Conservation (phyloP, 1,284 basidiomycete genomes). For the Ganoderma leucocontextum region DNA sequence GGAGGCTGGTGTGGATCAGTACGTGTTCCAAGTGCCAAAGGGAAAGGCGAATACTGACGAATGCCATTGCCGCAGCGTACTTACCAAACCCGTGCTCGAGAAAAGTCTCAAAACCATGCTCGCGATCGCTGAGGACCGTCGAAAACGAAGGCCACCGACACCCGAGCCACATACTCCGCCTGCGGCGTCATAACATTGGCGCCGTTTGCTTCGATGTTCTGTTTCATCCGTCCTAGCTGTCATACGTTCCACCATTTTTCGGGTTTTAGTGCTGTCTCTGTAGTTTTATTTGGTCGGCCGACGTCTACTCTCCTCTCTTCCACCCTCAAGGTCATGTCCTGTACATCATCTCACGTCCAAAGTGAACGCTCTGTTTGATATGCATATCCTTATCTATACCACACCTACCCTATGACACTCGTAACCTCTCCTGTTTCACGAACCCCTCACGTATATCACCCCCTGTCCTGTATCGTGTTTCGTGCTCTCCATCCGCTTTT, state of each 20-base stretch:
- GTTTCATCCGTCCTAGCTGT: neutral
- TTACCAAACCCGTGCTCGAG: slow-evolving; percentile 50
- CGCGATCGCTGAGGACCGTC: slow-evolving; percentile 44
- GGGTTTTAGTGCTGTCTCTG: neutral
- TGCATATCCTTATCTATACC: slow-evolving; percentile 3
- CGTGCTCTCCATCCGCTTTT: neutral
- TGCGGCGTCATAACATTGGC: slow-evolving; percentile 4
- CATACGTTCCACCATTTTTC: neutral
- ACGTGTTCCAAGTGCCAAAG: slow-evolving; percentile 38
- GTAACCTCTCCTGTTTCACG: neutral
- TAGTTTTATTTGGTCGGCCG: neutral
- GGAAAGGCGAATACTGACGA: slow-evolving; percentile 2
- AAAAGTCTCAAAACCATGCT: slow-evolving; percentile 47
- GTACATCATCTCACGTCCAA: neutral
- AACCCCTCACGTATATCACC: neutral
- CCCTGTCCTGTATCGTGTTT: neutral
- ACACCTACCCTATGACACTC: neutral
- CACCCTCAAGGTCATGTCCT: neutral
- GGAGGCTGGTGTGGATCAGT: slow-evolving; percentile 81
- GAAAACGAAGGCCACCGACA: slow-evolving; percentile 31
- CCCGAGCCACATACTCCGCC: neutral
- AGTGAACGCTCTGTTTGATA: neutral
- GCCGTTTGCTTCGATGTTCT: neutral
- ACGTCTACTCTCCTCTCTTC: neutral
- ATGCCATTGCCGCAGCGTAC: slow-evolving; percentile 45